Evolutionary conservation across 345 rosid species (phyloP).

Genomic region (Zanthoxylum bungeanum): DNA sequence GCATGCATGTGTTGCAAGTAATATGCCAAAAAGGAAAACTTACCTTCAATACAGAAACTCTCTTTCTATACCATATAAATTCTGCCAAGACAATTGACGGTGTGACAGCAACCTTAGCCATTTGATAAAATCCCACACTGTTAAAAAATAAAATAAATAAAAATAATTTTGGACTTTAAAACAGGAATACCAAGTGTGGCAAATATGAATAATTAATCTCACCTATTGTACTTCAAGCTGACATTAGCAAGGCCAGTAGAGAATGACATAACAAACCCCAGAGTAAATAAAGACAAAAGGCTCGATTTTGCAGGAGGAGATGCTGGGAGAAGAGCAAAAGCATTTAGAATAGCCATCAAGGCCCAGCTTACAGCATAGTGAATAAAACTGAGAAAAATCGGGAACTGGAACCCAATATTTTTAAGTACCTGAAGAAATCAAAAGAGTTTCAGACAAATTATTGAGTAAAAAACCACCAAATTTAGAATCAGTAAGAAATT

Average conservation of each 20-base stretch:
- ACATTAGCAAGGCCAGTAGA: constrained; percentile 98
- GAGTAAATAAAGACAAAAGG: constrained; percentile 54
- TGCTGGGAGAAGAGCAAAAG: constrained; percentile 63
- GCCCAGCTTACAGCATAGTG: constrained; percentile 80
- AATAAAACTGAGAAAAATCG: constrained; percentile 81
- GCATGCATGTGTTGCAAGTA: neutral
- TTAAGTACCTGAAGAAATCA: constrained; percentile 61
- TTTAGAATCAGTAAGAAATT: neutral
- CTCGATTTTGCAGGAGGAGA: constrained; percentile 70
- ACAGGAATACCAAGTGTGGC: neutral
- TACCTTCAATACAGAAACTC: constrained; percentile 77
- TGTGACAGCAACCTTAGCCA: constrained; percentile 92
- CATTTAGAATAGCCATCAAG: constrained; percentile 78
- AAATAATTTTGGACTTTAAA: neutral
- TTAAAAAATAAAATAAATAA: neutral
- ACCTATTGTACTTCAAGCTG: constrained; percentile 98
- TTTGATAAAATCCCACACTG: constrained; percentile 97
- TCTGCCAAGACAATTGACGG: constrained; percentile 94
- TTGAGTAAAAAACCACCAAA: neutral
- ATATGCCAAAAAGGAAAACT: neutral
- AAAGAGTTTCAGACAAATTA: neutral
- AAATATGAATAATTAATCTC: neutral
- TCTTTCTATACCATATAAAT: constrained; percentile 70
- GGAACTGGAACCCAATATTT: constrained; percentile 81
- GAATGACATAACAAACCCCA: constrained; percentile 85